Conservation (phyloP, 1,284 basidiomycete genomes). For the Leucocoprinus gongylophorus region DNA sequence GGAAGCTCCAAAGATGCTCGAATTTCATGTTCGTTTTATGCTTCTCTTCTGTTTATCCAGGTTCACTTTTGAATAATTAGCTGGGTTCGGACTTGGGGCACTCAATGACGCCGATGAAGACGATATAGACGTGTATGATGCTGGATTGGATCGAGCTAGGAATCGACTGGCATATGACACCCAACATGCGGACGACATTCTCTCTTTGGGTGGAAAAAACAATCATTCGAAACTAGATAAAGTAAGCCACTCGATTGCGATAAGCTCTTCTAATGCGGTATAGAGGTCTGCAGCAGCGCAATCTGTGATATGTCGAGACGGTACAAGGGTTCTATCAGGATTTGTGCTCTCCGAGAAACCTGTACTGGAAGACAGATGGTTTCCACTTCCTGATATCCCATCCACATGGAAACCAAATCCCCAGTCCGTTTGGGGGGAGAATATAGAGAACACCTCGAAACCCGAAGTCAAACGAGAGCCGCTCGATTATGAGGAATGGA, state of each 20-base stretch:
- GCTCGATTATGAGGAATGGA: constrained; percentile 42
- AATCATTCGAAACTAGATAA: constrained; percentile 17
- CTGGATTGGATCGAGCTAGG: constrained; percentile 29
- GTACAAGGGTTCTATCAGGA: constrained; percentile 63
- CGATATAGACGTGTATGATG: constrained; percentile 80
- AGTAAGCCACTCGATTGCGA: constrained; percentile 18
- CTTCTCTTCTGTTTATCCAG: not conserved
- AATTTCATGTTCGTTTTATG: constrained; percentile 45
- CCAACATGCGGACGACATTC: constrained; percentile 55
- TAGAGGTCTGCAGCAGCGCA: constrained; percentile 27
- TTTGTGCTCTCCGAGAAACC: constrained; percentile 69
- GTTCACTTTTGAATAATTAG: constrained; percentile 44
- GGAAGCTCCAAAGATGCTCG: constrained; percentile 38
- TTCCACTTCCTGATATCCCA: constrained; percentile 74
- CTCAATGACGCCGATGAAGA: constrained; percentile 86
- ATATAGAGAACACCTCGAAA: constrained; percentile 43
- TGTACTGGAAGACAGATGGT: constrained; percentile 72
- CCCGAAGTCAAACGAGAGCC: constrained; percentile 16
- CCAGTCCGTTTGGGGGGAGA: constrained; percentile 61
- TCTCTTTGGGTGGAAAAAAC: constrained; percentile 29
- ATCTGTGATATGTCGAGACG: constrained; percentile 55
- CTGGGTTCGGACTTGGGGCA: constrained; percentile 81
- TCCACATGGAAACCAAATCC: constrained; percentile 84
- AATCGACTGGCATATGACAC: constrained; percentile 70
- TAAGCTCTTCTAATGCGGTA: constrained; percentile 24